Conservation (phyloP, 495 filamentous ascomycete genomes). For the Astrothelium subdiscretum region DNA sequence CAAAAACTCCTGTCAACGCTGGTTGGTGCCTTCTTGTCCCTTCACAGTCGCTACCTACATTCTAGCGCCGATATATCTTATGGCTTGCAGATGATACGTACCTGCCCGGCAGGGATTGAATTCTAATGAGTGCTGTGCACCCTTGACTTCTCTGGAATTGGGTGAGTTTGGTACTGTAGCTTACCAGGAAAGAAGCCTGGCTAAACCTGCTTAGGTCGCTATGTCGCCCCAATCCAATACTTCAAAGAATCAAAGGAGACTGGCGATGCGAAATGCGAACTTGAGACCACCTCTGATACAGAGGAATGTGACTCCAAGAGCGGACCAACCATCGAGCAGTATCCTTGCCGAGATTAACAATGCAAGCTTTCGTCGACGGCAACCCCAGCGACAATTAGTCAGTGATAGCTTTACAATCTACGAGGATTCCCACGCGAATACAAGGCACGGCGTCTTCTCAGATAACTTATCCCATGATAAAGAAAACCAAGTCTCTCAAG, state of each 20-base stretch:
- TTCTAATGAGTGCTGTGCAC: slow-evolving; percentile 1
- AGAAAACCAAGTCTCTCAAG: background rate
- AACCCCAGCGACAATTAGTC: background rate
- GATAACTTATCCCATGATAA: background rate
- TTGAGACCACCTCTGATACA: slow-evolving; percentile 5
- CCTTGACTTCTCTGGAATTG: background rate
- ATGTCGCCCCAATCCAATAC: slow-evolving; percentile 3
- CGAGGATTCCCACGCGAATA: background rate
- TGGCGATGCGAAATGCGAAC: slow-evolving; percentile 18
- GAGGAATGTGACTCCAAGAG: background rate
- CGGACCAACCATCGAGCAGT: background rate
- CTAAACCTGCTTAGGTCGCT: background rate
- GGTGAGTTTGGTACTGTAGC: background rate
- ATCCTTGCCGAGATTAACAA: slow-evolving; percentile 1
- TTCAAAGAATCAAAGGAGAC: slow-evolving; percentile 11
- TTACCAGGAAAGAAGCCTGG: background rate
- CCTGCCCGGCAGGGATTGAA: background rate
- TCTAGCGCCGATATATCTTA: background rate
- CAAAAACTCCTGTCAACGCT: background rate
- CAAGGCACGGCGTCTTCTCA: background rate
- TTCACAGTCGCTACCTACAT: background rate
- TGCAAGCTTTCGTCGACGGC: background rate
- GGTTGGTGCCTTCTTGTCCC: slow-evolving; percentile 1
- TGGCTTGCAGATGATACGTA: background rate
- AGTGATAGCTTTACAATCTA: background rate